Evolutionary conservation across 495 filamentous ascomycete genomes (phyloP), one percentile per base, ranked within the genome.

Genomic region (Polyplosphaeria fusca): DNA sequence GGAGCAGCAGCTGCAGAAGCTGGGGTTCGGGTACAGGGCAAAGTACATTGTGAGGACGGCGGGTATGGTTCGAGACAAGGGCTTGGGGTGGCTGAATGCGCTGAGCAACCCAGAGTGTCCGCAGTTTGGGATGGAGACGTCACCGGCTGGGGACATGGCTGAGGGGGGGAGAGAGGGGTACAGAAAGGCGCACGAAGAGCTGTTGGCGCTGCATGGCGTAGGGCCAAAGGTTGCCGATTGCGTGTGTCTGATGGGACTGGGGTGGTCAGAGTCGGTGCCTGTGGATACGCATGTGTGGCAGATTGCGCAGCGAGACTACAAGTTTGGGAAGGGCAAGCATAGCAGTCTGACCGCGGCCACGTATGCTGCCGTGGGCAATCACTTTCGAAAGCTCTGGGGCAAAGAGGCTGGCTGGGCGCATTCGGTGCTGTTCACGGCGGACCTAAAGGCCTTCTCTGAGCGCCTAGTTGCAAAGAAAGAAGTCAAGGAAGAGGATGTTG

Each of bases 261-360:
- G 92, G n/a, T 97, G 94, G 90, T 84, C 86, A 5, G 93, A 96
- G 69, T 82, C 90, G 4, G 90, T 99, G 1, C 93, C 93, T 1
- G 86, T 99, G 25, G 93, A 99, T 72, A 99, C 93, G 2, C 93
- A 99, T 77, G 84, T 98, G 26, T 95, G 91, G 91, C 91, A 99
- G 74, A 96, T 99, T 58, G 93, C 93, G 0, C 89, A 92, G 67
- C 77, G 93, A 41, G 94, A 97, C 69, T 99, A 99, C 71, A 86
- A 85, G 32, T 95, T 97, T 53, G 88, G 88, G 2, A 93, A 88
- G 67, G 79, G 79, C 20, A 89, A 89, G 60, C 80, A 89, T 60
- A 92, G 91, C 62, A 91, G 87, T 26, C 76, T 99, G 52, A 95
- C 84, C 14, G 92, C 92, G 66, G 80, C 80, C 23, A 93, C 88